These are phyloP conservation scores for Bruguiera gymnorhiza DNA, from an alignment of 345 rosid species.

Conservation along the genomic window DNA sequence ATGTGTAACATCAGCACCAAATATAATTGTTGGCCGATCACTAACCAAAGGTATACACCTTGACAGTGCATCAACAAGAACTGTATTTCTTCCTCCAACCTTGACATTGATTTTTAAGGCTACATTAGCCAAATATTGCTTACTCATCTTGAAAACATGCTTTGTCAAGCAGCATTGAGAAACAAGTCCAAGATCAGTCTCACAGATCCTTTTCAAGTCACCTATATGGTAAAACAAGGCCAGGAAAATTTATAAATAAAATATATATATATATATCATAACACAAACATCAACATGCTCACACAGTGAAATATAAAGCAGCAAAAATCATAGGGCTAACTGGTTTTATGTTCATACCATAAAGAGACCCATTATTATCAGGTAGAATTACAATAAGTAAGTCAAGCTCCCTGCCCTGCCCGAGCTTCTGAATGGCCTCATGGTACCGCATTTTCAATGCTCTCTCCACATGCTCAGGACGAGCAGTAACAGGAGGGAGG, in stretches of 20 bases:
- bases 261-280: too few species aligned
- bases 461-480: constrained; percentile 93
- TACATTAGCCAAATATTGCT: constrained; percentile 92
- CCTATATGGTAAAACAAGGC: constrained; percentile 41
- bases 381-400: constrained; percentile 93
- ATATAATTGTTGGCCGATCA: constrained; percentile 88
- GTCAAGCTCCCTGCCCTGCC: constrained; percentile 75
- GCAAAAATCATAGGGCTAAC: background rate
- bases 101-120: constrained; percentile 93
- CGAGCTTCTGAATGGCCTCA: constrained; percentile 73
- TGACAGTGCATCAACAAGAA: constrained; percentile 89
- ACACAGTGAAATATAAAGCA: background rate
- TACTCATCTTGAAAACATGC: constrained; percentile 83
- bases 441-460: constrained; percentile 73
- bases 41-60: constrained; percentile 93
- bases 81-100: constrained; percentile 98
- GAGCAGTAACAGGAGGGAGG: constrained; percentile 59
- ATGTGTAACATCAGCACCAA: constrained; percentile 99
- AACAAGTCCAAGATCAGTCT: constrained; percentile 94
- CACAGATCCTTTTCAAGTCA: constrained; percentile 94
- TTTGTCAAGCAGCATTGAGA: constrained; percentile 95
- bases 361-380: constrained; percentile 94
- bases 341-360: constrained; percentile 47
- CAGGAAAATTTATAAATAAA: background rate
- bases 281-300: background rate